Base-by-base conservation (phyloP, 257 asterid genomes). In the Scutellaria minor region DNA sequence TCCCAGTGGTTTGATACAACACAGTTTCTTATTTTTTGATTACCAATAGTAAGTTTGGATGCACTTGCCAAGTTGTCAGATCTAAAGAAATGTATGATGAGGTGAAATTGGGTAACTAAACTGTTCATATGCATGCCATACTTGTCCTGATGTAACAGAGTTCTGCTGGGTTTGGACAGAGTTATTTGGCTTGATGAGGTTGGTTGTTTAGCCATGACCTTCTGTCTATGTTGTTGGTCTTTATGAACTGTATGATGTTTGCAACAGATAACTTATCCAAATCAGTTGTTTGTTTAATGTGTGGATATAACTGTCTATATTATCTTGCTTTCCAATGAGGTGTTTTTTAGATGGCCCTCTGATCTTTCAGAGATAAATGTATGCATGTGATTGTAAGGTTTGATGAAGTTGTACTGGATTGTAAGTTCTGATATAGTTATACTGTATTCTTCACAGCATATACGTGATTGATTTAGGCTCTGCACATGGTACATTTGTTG, bases 401-500 rank as follows among this genome's bases (percentile, higher is more conserved):
- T 75, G 65, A 66, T 72, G 44, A 8, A 44, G 22, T 70, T 67
- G 18, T 64, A 54, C 50, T 70, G 11, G 45, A 8, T 66, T 18
- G 66, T 54, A 51, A 63, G 72, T 39, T 62, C 72, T 75, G 65
- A 66, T 72, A 42, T 6, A 44, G 15, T 70, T 67, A 37, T 64
- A 54, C 50, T 70, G 11, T 64, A 55, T 78, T 69, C 84, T 64
- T 60, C 79, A 80, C 97, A 94, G 97, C 84, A 78, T 94, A 78
- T 94, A 89, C 46, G 95, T 94, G 63, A 85, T 89, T 64, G 99
- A 94, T 79, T 83, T 94, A 79, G 99, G 99, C 78, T 94, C 99
- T 78, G 97, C 96, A 35, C 99, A 94, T 77, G 97, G 97, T 52
- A 94, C 99, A 78, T 94, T 89, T 87, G 99, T 91, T 80, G 97